These are phyloP conservation scores for Fusarium sp. DNA, from an alignment of 2,329 filamentous ascomycete genomes.

Conservation along the genomic window DNA sequence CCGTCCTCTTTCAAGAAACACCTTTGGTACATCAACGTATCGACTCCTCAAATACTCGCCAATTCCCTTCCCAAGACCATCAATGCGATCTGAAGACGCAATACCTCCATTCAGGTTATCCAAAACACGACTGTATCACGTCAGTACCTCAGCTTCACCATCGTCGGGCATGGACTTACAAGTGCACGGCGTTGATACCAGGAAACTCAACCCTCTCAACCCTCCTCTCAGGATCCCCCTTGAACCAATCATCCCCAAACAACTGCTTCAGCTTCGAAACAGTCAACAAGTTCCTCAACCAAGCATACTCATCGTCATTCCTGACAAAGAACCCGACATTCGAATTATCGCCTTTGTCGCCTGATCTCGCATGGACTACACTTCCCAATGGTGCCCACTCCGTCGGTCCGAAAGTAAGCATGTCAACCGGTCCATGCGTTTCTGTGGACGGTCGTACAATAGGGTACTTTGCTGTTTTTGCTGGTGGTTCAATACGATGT, in stretches of 20 bases:
- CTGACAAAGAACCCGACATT: slow-evolving; percentile 59
- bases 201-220: slow-evolving; percentile 59
- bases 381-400: slow-evolving; percentile 43
- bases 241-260: slow-evolving; percentile 50
- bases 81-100: slow-evolving; percentile 53
- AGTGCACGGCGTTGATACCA: slow-evolving; percentile 43
- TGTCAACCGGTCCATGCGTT: slow-evolving; percentile 37
- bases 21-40: slow-evolving; percentile 54
- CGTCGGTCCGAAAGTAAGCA: slow-evolving; percentile 41
- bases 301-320: slow-evolving; percentile 54
- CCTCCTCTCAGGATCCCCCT: slow-evolving; percentile 41
- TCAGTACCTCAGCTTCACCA: slow-evolving; percentile 1
- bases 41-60: slow-evolving; percentile 56
- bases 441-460: slow-evolving; percentile 41
- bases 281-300: slow-evolving; percentile 55
- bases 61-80: slow-evolving; percentile 57
- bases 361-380: slow-evolving; percentile 46
- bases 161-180: slow-evolving; percentile 13
- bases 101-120: slow-evolving; percentile 57
- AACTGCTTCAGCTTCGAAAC: slow-evolving; percentile 49
- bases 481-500: slow-evolving; percentile 32
- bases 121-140: slow-evolving; percentile 44
- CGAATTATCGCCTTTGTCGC: slow-evolving; percentile 55
- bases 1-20: slow-evolving; percentile 53
- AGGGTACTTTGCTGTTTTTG: slow-evolving; percentile 35